Evolutionary conservation across 306 rosid genomes (phyloP), one percentile per base, ranked within the genome.

Genomic region (Astragalus glycyphyllos): DNA sequence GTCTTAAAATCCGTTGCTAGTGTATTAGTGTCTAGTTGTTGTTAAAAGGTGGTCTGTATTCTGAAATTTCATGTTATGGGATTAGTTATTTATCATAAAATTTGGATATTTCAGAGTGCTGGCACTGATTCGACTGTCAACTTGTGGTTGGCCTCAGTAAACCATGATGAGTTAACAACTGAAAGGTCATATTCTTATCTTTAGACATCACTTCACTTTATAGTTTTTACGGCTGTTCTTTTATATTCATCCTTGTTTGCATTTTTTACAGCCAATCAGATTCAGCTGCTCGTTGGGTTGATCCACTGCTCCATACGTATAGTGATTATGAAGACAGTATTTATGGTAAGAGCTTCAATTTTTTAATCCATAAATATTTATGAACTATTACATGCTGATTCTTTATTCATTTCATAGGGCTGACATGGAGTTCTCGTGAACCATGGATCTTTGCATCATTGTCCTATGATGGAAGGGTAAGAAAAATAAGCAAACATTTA

Each of bases 401-500:
- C 62, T 67, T 53, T 45, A 31, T 77, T 83, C 29, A 69, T 75
- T 63, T 63, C 74, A 15, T 78, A 91, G 99, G 99, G 82, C 92
- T 95, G 37, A 85, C 90, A 4, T 91, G 99, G 99, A 94, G 99
- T 80, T 83, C 81, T 69, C 88, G 97, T 58, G 96, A 91, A 77
- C 99, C 97, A 45, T 87, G 96, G 97, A 95, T 91, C 71, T 95
- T 91, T 79, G 96, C 97, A 32, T 95, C 99, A 41, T 62, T 91
- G 72, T 95, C 99, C 72, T 95, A 95, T 69, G 99, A 91, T 87
- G 99, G 99, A 71, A 95, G 99, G 92, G 97, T 91, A 82, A 89
- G 93, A 81, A 20, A 37, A 17, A 13, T 58, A 12, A 70, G 51
- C 60, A 59, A 53, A 23, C 65, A 40, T 75, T 15, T 58, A 20